phyloP scores from a whole-genome alignment of 2,329 filamentous ascomycete genomes.

The Dactylonectria estremocensis region DNA sequence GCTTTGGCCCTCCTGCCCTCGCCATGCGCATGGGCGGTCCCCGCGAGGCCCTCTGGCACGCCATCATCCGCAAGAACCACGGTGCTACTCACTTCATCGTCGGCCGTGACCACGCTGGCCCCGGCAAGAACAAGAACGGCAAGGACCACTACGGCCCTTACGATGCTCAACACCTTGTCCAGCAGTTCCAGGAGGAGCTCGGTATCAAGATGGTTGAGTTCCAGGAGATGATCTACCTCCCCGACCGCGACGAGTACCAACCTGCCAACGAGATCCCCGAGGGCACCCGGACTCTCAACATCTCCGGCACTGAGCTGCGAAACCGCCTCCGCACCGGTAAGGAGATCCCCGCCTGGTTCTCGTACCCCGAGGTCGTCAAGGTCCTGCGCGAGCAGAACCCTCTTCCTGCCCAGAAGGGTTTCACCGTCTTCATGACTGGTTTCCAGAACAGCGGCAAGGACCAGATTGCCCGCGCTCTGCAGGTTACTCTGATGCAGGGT shows the following conservation, averaged over 20 bases:
- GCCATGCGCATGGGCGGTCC: slow-evolving; percentile 99
- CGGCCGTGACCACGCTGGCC: slow-evolving; percentile 96
- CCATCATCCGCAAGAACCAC: slow-evolving; percentile 99
- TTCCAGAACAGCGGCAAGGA: slow-evolving; percentile 98
- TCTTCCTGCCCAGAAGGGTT: slow-evolving; percentile 90
- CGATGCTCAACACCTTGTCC: slow-evolving; percentile 95
- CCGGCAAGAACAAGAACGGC: slow-evolving; percentile 97
- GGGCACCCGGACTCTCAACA: slow-evolving; percentile 89
- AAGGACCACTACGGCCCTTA: slow-evolving; percentile 98
- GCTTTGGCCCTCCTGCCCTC: slow-evolving; percentile 94
- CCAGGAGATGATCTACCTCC: slow-evolving; percentile 99
- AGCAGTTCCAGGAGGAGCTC: slow-evolving; percentile 96
- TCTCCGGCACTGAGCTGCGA: slow-evolving; percentile 92
- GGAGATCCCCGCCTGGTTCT: slow-evolving; percentile 99
- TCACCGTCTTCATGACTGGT: slow-evolving; percentile 98
- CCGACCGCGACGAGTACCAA: slow-evolving; percentile 96
- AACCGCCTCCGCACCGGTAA: slow-evolving; percentile 90
- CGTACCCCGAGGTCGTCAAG: slow-evolving; percentile 97
- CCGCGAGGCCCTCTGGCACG: slow-evolving; percentile 99
- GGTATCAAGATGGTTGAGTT: slow-evolving; percentile 99
- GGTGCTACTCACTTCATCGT: slow-evolving; percentile 99
- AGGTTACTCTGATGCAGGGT: slow-evolving; percentile 98
- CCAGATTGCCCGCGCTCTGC: slow-evolving; percentile 93
- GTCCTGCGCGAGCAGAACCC: slow-evolving; percentile 98
- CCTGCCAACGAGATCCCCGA: slow-evolving; percentile 91